Conservation (phyloP, 768 basidiomycete species). For the Lenzites betulinus region DNA sequence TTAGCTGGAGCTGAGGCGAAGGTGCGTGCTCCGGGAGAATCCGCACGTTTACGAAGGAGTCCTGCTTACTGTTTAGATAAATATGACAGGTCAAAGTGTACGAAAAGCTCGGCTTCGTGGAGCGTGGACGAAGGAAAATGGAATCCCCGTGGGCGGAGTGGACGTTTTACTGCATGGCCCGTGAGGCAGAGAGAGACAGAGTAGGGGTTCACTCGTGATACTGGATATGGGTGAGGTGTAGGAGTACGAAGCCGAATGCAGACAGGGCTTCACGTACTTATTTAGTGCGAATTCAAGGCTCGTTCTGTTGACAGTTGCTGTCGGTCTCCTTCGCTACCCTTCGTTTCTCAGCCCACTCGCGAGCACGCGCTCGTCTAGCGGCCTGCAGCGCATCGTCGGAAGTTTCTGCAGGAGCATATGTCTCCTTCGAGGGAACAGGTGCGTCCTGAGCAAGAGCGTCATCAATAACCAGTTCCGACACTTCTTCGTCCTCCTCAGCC, state of each 20-base stretch:
- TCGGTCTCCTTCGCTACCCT: constrained; percentile 30
- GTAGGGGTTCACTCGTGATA: too few relatives aligned
- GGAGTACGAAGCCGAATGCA: too few relatives aligned
- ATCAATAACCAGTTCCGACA: neutral
- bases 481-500: neutral
- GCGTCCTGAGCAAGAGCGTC: neutral
- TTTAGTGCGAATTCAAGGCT: too few relatives aligned
- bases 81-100: neutral
- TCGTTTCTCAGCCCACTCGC: constrained; percentile 58
- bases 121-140: neutral
- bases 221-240: too few relatives aligned
- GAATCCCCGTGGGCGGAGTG: neutral
- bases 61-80: neutral
- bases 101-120: neutral
- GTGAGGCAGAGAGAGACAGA: too few relatives aligned
- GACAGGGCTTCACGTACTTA: too few relatives aligned
- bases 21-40: neutral
- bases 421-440: neutral
- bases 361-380: constrained; percentile 56
- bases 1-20: neutral
- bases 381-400: constrained; percentile 40
- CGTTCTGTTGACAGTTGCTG: too few relatives aligned
- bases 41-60: neutral
- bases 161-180: neutral
- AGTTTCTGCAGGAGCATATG: neutral